Percentiles rank a stretch among this genome's conserved stretches.
Conservation (phyloP, 345 rosid species). For the Camelina hispida region DNA sequence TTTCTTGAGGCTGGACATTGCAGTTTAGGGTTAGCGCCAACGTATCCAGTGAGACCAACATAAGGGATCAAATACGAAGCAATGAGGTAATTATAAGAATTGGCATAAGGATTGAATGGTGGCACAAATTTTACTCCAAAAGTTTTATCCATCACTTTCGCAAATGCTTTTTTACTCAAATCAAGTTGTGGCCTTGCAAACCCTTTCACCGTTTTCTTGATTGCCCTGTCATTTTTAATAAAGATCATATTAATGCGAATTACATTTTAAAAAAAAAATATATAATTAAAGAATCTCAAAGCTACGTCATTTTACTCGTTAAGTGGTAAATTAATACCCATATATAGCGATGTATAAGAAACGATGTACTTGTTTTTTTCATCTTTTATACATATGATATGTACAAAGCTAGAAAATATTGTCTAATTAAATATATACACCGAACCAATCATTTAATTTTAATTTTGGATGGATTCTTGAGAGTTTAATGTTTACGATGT, state of each 20-base stretch:
- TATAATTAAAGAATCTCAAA: background rate
- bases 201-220: conserved; percentile 65
- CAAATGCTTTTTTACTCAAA: conserved; percentile 64
- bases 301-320: background rate
- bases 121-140: conserved; percentile 57
- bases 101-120: conserved; percentile 78
- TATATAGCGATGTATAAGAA: conserved; percentile 15
- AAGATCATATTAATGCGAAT: background rate
- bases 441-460: background rate
- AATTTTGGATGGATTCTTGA: background rate
- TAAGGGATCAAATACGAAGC: conserved; percentile 81
- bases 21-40: conserved; percentile 72
- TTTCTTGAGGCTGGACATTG: conserved; percentile 51
- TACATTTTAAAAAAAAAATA: background rate
- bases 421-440: background rate
- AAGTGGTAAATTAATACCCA: background rate
- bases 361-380: background rate
- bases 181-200: conserved; percentile 85
- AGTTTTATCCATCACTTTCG: conserved; percentile 59
- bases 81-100: conserved; percentile 62
- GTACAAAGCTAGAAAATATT: background rate
- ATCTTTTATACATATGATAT: no score
- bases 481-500: background rate
- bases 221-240: conserved; percentile 55
- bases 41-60: conserved; percentile 84